A percentile compares a stretch with the other conserved stretches of the same genome.
Evolutionary conservation across 768 basidiomycete genomes (phyloP).

Genomic region (Suillus placidus): DNA sequence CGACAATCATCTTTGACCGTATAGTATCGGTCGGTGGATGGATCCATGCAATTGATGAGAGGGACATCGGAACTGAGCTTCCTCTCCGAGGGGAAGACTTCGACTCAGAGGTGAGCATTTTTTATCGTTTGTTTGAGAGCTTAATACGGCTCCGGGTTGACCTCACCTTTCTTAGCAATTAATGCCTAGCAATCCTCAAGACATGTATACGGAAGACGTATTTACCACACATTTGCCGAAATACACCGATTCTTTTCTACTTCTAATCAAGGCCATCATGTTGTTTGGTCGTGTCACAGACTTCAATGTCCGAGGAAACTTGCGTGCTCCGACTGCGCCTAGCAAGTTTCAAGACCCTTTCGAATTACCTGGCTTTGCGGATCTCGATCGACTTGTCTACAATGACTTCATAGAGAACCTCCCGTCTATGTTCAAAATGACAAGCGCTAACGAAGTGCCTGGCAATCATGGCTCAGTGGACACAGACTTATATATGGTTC

Average conservation of each 20-base stretch:
- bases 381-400: slow-evolving; percentile 69
- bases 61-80: slow-evolving; percentile 82
- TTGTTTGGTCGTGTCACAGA: slow-evolving; percentile 85
- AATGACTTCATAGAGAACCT: slow-evolving; percentile 70
- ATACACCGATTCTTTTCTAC: slow-evolving; percentile 81
- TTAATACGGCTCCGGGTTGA: slow-evolving; percentile 16
- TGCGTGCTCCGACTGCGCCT: slow-evolving; percentile 65
- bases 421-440: slow-evolving; percentile 60
- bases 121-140: slow-evolving; percentile 8
- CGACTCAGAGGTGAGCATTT: slow-evolving; percentile 61
- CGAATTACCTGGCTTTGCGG: slow-evolving; percentile 63
- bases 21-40: slow-evolving; percentile 82
- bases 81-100: slow-evolving; percentile 78
- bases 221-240: slow-evolving; percentile 72
- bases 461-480: slow-evolving; percentile 63
- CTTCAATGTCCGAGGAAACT: slow-evolving; percentile 75
- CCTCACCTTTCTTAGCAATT: slow-evolving; percentile 43
- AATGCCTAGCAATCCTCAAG: slow-evolving; percentile 76
- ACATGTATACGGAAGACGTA: slow-evolving; percentile 61
- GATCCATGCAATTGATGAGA: slow-evolving; percentile 84
- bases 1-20: slow-evolving; percentile 85
- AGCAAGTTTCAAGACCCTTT: slow-evolving; percentile 78
- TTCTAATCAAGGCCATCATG: slow-evolving; percentile 84
- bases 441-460: slow-evolving; percentile 58
- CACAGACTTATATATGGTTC: slow-evolving; percentile 86